Percentiles rank a stretch among this genome's conserved stretches.
phyloP scores from a whole-genome alignment of 1,284 basidiomycete genomes.

The Austropuccinia psidii region DNA sequence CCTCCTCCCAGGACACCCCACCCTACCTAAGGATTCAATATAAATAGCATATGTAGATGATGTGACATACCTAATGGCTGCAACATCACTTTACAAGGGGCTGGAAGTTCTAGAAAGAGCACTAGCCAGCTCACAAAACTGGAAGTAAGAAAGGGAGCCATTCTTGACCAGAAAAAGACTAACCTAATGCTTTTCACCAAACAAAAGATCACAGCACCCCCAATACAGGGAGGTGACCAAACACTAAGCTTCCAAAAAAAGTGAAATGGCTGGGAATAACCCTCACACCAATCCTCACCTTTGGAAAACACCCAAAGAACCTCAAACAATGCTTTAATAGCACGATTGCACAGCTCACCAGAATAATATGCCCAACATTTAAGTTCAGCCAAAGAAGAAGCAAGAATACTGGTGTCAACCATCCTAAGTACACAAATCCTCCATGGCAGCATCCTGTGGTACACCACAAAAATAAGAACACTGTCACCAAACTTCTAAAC shows the following conservation, averaged over 20 bases:
- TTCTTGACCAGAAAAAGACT: constrained; percentile 13
- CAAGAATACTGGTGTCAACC: not conserved
- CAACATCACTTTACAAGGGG: not conserved
- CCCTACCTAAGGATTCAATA: not conserved
- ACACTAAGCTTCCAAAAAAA: not conserved
- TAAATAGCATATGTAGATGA: constrained; percentile 18
- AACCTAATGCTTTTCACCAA: not conserved
- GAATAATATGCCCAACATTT: not conserved
- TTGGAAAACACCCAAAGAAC: not conserved
- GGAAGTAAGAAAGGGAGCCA: not conserved
- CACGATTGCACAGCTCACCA: not conserved
- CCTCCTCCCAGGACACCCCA: not conserved
- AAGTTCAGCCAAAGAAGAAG: not conserved
- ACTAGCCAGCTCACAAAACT: not conserved
- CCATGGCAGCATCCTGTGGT: constrained; percentile 17
- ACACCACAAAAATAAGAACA: not conserved
- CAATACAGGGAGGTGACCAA: not conserved
- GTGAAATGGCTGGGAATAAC: not conserved
- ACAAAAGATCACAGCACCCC: not conserved
- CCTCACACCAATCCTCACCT: not conserved
- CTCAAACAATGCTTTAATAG: not conserved
- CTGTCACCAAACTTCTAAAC: not conserved
- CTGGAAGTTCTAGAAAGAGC: not conserved
- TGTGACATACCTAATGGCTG: constrained; percentile 2
- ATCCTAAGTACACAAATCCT: not conserved